Percentiles rank a stretch among this genome's conserved stretches.
Evolutionary conservation across 108 stramenopile species (phyloP).

Genomic region (Skeletonema menzelii): DNA sequence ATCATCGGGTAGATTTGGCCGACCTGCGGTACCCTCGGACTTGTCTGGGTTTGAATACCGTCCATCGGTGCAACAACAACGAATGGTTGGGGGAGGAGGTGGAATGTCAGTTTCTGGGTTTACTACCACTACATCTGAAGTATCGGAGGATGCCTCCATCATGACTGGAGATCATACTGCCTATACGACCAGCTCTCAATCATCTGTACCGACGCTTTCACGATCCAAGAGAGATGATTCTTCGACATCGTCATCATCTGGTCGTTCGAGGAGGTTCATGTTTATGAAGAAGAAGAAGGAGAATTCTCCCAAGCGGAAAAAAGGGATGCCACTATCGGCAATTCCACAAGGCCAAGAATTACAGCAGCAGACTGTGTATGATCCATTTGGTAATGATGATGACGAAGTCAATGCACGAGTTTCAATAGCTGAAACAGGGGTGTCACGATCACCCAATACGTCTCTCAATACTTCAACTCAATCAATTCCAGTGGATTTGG

Average conservation of each 20-base stretch:
- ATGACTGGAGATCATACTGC: slow-evolving; percentile 32
- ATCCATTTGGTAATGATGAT: slow-evolving; percentile 41
- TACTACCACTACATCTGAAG: slow-evolving; percentile 29
- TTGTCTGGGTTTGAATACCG: slow-evolving; percentile 44
- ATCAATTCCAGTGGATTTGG: not conserved
- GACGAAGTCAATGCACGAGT: not conserved
- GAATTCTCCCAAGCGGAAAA: slow-evolving; percentile 5
- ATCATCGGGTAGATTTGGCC: slow-evolving; percentile 33
- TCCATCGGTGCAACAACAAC: not conserved
- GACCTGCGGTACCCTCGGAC: slow-evolving; percentile 28
- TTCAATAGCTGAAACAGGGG: not conserved
- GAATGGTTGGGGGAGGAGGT: not conserved
- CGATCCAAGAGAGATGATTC: slow-evolving; percentile 36
- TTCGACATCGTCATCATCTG: slow-evolving; percentile 8
- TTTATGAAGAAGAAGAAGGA: slow-evolving; percentile 29
- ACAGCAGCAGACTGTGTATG: slow-evolving; percentile 27
- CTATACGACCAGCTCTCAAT: slow-evolving; percentile 19
- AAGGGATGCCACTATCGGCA: slow-evolving; percentile 9
- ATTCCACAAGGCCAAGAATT: slow-evolving; percentile 13
- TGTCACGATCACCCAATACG: not conserved
- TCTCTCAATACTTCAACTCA: not conserved
- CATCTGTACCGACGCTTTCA: slow-evolving; percentile 33
- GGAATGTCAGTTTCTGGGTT: slow-evolving; percentile 17
- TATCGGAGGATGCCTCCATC: slow-evolving; percentile 42
- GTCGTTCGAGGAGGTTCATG: slow-evolving; percentile 18